phyloP scores from a whole-genome alignment of 495 filamentous ascomycete species.

The Wilcoxina mikolae region DNA sequence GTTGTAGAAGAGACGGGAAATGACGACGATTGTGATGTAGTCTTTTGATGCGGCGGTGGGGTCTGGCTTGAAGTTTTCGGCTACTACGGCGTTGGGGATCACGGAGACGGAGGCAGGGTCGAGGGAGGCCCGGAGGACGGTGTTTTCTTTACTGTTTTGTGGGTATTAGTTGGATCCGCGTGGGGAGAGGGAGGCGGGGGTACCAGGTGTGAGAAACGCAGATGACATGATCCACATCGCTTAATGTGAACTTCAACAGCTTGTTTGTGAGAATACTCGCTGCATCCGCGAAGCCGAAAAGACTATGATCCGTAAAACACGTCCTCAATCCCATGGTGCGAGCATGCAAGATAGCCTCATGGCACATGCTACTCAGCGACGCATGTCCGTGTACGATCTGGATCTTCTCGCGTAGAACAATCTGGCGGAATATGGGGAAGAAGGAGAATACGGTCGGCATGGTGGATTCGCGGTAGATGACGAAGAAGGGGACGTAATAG shows the following conservation, averaged over 20 bases:
- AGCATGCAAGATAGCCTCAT: conserved; percentile 88
- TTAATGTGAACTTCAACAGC: conserved; percentile 83
- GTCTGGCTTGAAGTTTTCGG: conserved; percentile 76
- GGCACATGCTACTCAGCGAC: conserved; percentile 78
- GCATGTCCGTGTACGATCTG: conserved; percentile 96
- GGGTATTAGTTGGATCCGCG: conserved; percentile 61
- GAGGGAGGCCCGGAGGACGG: conserved; percentile 81
- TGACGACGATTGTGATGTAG: conserved; percentile 82
- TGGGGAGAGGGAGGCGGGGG: neutral
- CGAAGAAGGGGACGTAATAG: conserved; percentile 89
- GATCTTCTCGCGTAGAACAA: conserved; percentile 81
- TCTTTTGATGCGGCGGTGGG: conserved; percentile 27
- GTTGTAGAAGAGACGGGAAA: conserved; percentile 96
- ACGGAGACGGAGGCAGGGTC: conserved; percentile 95
- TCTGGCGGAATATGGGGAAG: conserved; percentile 92
- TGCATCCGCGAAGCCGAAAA: conserved; percentile 95
- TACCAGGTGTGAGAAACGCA: conserved; percentile 97
- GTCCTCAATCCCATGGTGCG: conserved; percentile 92
- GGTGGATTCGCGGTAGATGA: conserved; percentile 88
- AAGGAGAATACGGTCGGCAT: conserved; percentile 97
- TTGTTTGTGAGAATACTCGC: conserved; percentile 95
- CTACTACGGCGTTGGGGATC: conserved; percentile 93
- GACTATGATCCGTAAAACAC: conserved; percentile 93
- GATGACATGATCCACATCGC: conserved; percentile 95
- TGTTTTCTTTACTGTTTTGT: conserved; percentile 79